Base-by-base conservation (phyloP, 345 rosid genomes). In the Adansonia digitata region DNA sequence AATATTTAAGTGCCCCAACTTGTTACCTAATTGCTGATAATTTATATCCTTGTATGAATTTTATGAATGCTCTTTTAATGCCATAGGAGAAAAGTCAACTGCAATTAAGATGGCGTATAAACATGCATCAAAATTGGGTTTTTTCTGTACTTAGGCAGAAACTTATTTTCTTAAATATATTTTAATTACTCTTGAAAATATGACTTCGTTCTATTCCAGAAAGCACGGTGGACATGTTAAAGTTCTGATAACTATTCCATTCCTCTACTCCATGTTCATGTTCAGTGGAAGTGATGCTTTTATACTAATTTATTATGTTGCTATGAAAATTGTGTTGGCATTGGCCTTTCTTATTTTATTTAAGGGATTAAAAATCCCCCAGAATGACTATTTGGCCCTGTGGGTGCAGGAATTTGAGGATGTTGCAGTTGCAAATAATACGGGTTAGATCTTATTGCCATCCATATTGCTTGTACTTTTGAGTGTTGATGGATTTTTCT, bases 371-470 rank as follows among this genome's bases (percentile, higher is more conserved):
- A 64, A 48, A 45, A 43, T 71, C 39, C 60, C 8, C 74, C 76
- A 73, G n/a, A 77, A 20, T 72, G 22, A 55, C 18, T 51, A 68
- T 77, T 53, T 76, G 40, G 57, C 42, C 75, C 64, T 67, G 10
- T 77, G 18, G 52, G 79, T 88, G 84, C 92, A 96, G 99, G 97
- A 88, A 78, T 69, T 80, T 82, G 94, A 81, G 66, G 80, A 81
- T 73, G 73, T 73, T 63, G 81, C 77, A 56, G 71, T 80, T 55
- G 86, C 79, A 75, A 87, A 96, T 81, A 94, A 96, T 81, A 96
- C 99, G 90, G 99, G 99, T 96, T 83, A 34, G 74, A 56, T 75
- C 65, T 79, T 76, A 62, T 45, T 46, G 2, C 45, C 20, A 49
- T 14, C 74, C 5, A 20, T 46, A 26, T 35, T 31, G 29, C 34